Conservation (phyloP, 371 early-diverging fungal species). For the Rhizopus delemar region DNA sequence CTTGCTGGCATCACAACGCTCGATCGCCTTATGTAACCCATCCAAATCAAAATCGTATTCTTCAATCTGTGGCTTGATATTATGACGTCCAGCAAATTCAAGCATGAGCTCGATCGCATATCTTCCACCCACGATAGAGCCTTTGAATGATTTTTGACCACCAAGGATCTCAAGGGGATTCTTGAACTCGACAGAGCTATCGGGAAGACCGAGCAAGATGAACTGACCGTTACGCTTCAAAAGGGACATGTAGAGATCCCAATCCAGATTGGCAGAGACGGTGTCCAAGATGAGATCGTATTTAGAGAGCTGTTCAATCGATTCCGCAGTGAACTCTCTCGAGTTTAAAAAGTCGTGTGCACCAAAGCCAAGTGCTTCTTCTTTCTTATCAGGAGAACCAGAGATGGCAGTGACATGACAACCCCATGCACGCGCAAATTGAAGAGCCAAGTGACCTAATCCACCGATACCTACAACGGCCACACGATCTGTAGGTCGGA, state of each 20-base stretch:
- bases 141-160: conserved; percentile 37
- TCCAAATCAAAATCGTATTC: conserved; percentile 35
- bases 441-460: conserved; percentile 67
- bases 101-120: conserved; percentile 46
- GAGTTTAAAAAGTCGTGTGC: conserved; percentile 58
- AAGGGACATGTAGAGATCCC: conserved; percentile 43
- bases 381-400: conserved; percentile 50
- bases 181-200: conserved; percentile 27
- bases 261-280: conserved; percentile 42
- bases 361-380: conserved; percentile 68
- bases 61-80: conserved; percentile 52
- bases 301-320: conserved; percentile 29
- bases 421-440: conserved; percentile 67
- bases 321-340: conserved; percentile 37
- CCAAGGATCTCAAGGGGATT: conserved; percentile 29
- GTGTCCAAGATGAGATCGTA: conserved; percentile 57
- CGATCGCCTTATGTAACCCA: conserved; percentile 36
- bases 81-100: conserved; percentile 53
- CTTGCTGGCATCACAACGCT: conserved; percentile 27
- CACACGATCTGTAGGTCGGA: conserved; percentile 53
- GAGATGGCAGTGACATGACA: conserved; percentile 50
- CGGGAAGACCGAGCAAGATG: conserved; percentile 56
- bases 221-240: conserved; percentile 49
- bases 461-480: conserved; percentile 76
- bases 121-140: conserved; percentile 50